phyloP scores from a whole-genome alignment of 805 yeast genomes.

The Brettanomyces bruxellensis region DNA sequence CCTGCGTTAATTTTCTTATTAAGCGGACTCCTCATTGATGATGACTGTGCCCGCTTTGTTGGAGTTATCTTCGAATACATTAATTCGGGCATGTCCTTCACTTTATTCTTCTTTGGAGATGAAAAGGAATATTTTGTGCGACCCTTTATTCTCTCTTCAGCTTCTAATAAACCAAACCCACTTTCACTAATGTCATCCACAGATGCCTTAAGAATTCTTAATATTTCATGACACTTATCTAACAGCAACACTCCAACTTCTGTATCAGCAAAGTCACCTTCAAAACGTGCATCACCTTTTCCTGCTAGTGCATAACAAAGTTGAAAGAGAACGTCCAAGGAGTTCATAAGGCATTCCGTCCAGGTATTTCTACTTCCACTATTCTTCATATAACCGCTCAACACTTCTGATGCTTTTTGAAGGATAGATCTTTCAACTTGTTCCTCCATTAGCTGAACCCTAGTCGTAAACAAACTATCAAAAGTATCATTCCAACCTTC shows the following conservation, averaged over 20 bases:
- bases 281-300: neutral
- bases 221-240: neutral
- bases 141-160: neutral
- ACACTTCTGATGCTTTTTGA: slow-evolving; percentile 44
- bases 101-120: neutral
- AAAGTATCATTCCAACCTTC: slow-evolving; percentile 49
- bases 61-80: neutral
- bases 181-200: neutral
- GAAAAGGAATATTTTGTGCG: neutral
- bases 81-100: neutral
- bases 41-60: neutral
- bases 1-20: neutral
- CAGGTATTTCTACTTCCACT: no score
- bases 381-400: slow-evolving; percentile 32
- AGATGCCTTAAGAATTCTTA: neutral
- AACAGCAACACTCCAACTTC: no score
- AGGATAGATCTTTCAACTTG: slow-evolving; percentile 45
- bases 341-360: no score
- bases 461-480: slow-evolving; percentile 30
- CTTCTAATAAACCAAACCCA: neutral
- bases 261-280: neutral
- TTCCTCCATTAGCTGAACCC: slow-evolving; percentile 35
- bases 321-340: no score
- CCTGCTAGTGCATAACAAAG: neutral
- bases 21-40: neutral